Conservation (phyloP, 2,329 filamentous ascomycete genomes). For the Chrysosphaeria jannelii region DNA sequence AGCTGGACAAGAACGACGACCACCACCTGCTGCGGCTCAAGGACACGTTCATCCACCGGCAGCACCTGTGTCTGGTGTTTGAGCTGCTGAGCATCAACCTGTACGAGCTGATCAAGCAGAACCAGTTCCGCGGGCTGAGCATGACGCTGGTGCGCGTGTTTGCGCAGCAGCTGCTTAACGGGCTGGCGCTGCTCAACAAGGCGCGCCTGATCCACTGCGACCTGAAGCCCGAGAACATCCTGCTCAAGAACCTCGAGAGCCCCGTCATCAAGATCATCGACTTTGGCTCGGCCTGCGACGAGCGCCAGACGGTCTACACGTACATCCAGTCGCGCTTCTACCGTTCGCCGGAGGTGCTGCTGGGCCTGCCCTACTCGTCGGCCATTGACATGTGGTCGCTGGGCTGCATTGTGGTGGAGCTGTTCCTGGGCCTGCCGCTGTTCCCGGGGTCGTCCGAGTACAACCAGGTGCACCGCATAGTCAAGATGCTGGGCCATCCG, state of each 20-base stretch:
- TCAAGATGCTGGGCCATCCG: slow-evolving; percentile 90
- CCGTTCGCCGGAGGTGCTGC: slow-evolving; percentile 75
- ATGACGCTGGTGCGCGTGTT: slow-evolving; percentile 93
- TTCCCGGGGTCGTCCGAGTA: slow-evolving; percentile 97
- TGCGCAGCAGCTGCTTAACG: slow-evolving; percentile 84
- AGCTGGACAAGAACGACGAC: slow-evolving; percentile 97
- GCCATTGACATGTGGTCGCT: slow-evolving; percentile 99
- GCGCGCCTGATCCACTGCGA: slow-evolving; percentile 93
- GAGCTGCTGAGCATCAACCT: slow-evolving; percentile 90
- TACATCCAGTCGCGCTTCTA: slow-evolving; percentile 98
- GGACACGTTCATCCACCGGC: slow-evolving; percentile 91
- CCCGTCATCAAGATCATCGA: slow-evolving; percentile 99
- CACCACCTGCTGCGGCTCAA: slow-evolving; percentile 84
- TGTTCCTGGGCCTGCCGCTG: slow-evolving; percentile 77
- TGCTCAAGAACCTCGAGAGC: slow-evolving; percentile 92
- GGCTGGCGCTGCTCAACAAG: slow-evolving; percentile 76
- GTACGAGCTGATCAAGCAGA: slow-evolving; percentile 97
- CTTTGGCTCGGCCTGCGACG: slow-evolving; percentile 93
- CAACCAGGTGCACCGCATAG: slow-evolving; percentile 89
- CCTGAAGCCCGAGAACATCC: slow-evolving; percentile 89
- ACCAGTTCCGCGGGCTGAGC: slow-evolving; percentile 90
- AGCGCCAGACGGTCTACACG: slow-evolving; percentile 93
- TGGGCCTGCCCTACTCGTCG: slow-evolving; percentile 91
- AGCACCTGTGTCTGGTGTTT: slow-evolving; percentile 89
- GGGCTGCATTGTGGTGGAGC: slow-evolving; percentile 89